Evolutionary conservation across 805 yeast species (phyloP).

Genomic region (Saccharomycopsis oosterbeekiorum): DNA sequence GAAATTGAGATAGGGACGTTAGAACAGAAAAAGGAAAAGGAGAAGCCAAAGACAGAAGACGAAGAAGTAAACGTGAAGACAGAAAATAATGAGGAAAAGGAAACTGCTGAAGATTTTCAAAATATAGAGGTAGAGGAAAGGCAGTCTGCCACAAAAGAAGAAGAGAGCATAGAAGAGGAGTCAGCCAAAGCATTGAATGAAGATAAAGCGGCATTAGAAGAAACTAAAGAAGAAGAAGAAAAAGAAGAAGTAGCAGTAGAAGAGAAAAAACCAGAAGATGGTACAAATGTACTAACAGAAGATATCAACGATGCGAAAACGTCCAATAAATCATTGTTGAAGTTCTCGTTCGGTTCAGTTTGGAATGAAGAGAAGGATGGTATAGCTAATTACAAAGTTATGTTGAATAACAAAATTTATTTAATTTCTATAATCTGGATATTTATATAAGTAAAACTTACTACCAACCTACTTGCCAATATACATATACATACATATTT

Average conservation of each 20-base stretch:
- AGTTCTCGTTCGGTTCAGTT: slow-evolving; percentile 38
- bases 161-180: neutral
- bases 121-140: neutral
- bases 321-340: slow-evolving; percentile 19
- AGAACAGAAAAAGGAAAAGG: no score
- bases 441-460: neutral
- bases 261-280: neutral
- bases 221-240: neutral
- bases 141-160: neutral
- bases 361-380: slow-evolving; percentile 56
- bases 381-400: slow-evolving; percentile 26
- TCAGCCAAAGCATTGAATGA: neutral
- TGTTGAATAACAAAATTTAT: slow-evolving; percentile 19
- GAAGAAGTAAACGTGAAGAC: neutral
- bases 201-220: neutral
- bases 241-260: neutral
- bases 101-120: no score
- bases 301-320: neutral
- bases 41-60: slow-evolving; percentile 12
- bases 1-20: no score
- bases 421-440: slow-evolving; percentile 29
- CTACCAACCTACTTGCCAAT: no score
- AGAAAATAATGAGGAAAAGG: neutral
- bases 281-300: neutral
- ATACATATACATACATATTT: no score